These are phyloP conservation scores for Suhomyces sp. DNA, from an alignment of 805 yeast genomes.

Conservation along the genomic window DNA sequence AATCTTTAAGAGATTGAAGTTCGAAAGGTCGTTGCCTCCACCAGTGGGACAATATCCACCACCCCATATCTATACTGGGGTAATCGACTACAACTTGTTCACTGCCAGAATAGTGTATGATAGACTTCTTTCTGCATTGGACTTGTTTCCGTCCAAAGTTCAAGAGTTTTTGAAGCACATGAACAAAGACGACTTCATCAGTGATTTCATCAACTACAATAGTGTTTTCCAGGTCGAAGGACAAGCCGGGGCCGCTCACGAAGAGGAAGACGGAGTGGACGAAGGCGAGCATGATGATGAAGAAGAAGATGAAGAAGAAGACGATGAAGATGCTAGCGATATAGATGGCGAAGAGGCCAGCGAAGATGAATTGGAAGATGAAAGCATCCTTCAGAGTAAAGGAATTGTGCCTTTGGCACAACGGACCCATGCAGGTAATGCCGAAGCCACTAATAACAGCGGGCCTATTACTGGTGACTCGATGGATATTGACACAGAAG, in stretches of 20 bases:
- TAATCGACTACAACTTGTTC: conserved; percentile 15
- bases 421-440: neutral
- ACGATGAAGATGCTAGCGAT: conserved; percentile 10
- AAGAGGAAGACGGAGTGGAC: conserved; percentile 9
- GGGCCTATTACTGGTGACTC: conserved; percentile 5
- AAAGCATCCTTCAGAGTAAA: conserved; percentile 4
- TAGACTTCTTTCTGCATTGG: conserved; percentile 15
- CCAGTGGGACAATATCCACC: conserved; percentile 4
- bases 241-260: conserved; percentile 5
- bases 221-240: conserved; percentile 12
- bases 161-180: conserved; percentile 17
- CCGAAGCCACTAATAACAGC: conserved; percentile 2
- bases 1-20: conserved; percentile 13
- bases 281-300: conserved; percentile 11
- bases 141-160: conserved; percentile 16
- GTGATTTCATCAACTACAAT: conserved; percentile 29
- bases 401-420: neutral
- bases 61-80: conserved; percentile 1
- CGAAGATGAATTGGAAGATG: conserved; percentile 10
- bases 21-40: conserved; percentile 12
- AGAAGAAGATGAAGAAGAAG: conserved; percentile 9
- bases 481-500: neutral
- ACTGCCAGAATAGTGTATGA: conserved; percentile 26
- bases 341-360: conserved; percentile 11
- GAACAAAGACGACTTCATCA: conserved; percentile 24